Evolutionary conservation across 2,329 filamentous ascomycete genomes (phyloP).

Genomic region (Colletotrichum euphorbiae): DNA sequence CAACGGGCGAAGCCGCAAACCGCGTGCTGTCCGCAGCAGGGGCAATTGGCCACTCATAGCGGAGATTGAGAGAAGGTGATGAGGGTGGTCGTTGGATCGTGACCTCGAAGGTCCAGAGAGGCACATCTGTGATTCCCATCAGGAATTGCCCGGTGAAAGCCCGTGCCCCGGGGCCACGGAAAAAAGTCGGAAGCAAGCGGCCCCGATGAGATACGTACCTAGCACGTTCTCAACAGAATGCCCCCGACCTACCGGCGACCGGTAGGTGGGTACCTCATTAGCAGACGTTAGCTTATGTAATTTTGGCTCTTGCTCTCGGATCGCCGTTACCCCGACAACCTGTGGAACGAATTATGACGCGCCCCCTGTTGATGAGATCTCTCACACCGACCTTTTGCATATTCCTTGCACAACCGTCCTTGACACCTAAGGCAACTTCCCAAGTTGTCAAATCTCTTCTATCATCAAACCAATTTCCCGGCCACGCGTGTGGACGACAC

Average conservation of each 20-base stretch:
- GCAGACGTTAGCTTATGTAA: too few relatives aligned
- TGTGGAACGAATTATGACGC: conserved; percentile 25
- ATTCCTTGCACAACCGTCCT: conserved; percentile 30
- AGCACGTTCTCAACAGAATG: too few relatives aligned
- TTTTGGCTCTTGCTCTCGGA: neutral
- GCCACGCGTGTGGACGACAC: conserved; percentile 18
- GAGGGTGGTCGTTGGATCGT: conserved; percentile 35
- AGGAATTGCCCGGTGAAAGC: conserved; percentile 10
- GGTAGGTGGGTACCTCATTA: too few relatives aligned
- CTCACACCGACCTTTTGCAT: conserved; percentile 6
- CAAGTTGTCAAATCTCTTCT: conserved; percentile 26
- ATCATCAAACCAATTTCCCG: conserved; percentile 13
- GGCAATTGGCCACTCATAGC: conserved; percentile 59
- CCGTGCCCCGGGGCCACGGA: neutral
- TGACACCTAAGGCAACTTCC: conserved; percentile 24
- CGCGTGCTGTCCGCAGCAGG: conserved; percentile 51
- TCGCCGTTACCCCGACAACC: conserved; percentile 25
- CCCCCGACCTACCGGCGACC: too few relatives aligned
- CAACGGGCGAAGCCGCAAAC: conserved; percentile 44
- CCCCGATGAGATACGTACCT: too few relatives aligned
- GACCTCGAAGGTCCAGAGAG: conserved; percentile 18
- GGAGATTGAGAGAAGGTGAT: conserved; percentile 31
- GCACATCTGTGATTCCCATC: conserved; percentile 16
- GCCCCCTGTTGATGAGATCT: conserved; percentile 28
- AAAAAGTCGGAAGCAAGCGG: conserved; percentile 22